Evolutionary conservation across 495 filamentous ascomycete species (phyloP).

Genomic region (Xylaria cubensis): DNA sequence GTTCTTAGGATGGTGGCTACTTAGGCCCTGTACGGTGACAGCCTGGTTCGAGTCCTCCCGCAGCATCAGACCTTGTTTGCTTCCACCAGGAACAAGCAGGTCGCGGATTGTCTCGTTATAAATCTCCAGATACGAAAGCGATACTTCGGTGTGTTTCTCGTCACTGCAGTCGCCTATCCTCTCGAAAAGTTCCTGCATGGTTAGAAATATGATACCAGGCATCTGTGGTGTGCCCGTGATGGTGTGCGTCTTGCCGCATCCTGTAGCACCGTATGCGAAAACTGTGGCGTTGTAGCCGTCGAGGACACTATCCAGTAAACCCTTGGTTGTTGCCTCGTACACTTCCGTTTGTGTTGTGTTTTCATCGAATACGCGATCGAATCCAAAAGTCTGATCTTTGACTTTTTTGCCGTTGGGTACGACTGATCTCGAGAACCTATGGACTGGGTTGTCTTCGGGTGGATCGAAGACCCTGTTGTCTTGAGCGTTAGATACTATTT

Average conservation of each 20-base stretch:
- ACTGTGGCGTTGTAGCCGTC: conserved; percentile 99
- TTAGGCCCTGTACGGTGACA: conserved; percentile 90
- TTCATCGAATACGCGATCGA: conserved; percentile 97
- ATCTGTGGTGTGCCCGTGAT: conserved; percentile 94
- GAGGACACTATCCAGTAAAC: conserved; percentile 89
- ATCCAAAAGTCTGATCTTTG: conserved; percentile 97
- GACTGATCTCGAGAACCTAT: conserved; percentile 83
- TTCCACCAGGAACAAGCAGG: conserved; percentile 83
- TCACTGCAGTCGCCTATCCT: conserved; percentile 83
- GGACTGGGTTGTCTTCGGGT: conserved; percentile 94
- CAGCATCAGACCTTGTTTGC: conserved; percentile 88
- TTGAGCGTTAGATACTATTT: conserved; percentile 29
- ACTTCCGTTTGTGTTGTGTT: conserved; percentile 92
- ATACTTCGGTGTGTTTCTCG: conserved; percentile 88
- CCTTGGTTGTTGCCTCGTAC: conserved; percentile 91
- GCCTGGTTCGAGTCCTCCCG: conserved; percentile 94
- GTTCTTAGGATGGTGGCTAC: conserved; percentile 82
- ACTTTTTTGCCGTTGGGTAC: conserved; percentile 88
- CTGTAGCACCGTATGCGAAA: conserved; percentile 97
- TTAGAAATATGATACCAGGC: conserved; percentile 97
- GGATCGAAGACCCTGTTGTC: conserved; percentile 87
- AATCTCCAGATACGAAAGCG: conserved; percentile 96
- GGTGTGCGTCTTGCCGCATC: conserved; percentile 98
- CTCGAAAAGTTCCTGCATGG: conserved; percentile 98
- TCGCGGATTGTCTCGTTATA: conserved; percentile 99